phyloP scores from a whole-genome alignment of 257 asterid species.

The Petunia axillaris region DNA sequence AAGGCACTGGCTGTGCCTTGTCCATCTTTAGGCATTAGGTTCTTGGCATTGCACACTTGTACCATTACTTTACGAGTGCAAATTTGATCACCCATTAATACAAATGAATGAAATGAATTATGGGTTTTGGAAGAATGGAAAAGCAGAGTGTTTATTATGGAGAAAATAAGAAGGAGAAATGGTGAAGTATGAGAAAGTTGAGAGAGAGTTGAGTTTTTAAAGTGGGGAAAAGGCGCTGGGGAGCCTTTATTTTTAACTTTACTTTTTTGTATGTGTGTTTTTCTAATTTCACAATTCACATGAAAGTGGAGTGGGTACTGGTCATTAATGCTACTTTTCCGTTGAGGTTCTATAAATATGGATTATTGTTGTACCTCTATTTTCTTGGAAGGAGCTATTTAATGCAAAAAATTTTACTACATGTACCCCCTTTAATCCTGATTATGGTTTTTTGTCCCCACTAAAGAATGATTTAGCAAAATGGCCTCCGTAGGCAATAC shows the following conservation, averaged over 20 bases:
- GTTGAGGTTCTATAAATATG: not conserved
- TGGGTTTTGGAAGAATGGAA: not conserved
- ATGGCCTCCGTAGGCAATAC: too few relatives aligned
- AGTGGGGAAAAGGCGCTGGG: not conserved
- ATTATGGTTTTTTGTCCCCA: too few relatives aligned
- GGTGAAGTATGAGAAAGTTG: not conserved
- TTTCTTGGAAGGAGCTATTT: too few relatives aligned
- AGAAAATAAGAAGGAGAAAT: not conserved
- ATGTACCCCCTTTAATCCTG: too few relatives aligned
- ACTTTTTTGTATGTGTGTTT: not conserved
- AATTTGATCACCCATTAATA: conserved; percentile 46
- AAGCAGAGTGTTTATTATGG: not conserved
- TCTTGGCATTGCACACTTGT: conserved; percentile 74
- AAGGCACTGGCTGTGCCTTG: conserved; percentile 94
- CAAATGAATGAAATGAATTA: not conserved
- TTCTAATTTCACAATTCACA: not conserved
- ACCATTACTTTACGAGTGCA: conserved; percentile 58
- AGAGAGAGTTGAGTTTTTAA: not conserved
- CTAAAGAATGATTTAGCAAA: too few relatives aligned
- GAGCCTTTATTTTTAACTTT: not conserved
- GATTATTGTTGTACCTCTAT: too few relatives aligned
- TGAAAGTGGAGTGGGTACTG: conserved; percentile 18
- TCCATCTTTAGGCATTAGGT: conserved; percentile 94
- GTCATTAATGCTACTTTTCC: conserved; percentile 14
- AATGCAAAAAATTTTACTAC: too few relatives aligned